These are phyloP conservation scores for Apostasia ramifera DNA, from an alignment of 106 monocot species.

Conservation along the genomic window DNA sequence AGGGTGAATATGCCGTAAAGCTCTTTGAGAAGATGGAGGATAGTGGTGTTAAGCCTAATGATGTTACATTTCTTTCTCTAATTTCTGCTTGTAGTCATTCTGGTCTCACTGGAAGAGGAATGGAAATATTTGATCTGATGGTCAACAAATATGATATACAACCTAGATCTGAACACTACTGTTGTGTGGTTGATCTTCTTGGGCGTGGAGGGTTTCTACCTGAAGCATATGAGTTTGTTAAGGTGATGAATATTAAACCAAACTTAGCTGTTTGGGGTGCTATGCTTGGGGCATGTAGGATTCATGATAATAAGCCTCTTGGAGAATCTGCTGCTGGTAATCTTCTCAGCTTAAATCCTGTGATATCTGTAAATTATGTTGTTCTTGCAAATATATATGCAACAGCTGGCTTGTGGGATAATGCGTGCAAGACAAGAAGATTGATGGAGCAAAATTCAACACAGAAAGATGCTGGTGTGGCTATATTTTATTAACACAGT, in stretches of 20 bases:
- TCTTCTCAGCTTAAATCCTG: conserved; percentile 42
- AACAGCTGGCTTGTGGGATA: conserved; percentile 56
- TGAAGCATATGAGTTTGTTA: conserved; percentile 63
- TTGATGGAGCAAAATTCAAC: conserved; percentile 30
- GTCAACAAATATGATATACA: conserved; percentile 47
- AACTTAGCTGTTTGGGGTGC: conserved; percentile 68
- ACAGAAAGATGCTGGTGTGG: conserved; percentile 54
- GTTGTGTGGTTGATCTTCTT: conserved; percentile 81
- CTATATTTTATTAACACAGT: background rate
- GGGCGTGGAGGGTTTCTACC: conserved; percentile 59
- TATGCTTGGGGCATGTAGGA: conserved; percentile 65
- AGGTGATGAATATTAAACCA: conserved; percentile 25
- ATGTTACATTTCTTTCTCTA: conserved; percentile 82
- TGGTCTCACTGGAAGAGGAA: conserved; percentile 53
- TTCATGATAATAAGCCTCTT: conserved; percentile 40
- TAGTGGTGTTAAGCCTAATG: conserved; percentile 64
- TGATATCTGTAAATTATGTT: conserved; percentile 60
- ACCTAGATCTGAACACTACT: conserved; percentile 79
- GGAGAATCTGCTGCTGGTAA: conserved; percentile 41
- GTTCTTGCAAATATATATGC: conserved; percentile 75
- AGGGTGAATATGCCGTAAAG: conserved; percentile 37
- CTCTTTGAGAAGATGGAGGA: conserved; percentile 62
- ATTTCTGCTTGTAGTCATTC: conserved; percentile 73
- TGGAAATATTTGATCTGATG: conserved; percentile 53
- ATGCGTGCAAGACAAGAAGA: conserved; percentile 44